phyloP scores from a whole-genome alignment of 768 basidiomycete species.

The Hypholoma sublateritium region DNA sequence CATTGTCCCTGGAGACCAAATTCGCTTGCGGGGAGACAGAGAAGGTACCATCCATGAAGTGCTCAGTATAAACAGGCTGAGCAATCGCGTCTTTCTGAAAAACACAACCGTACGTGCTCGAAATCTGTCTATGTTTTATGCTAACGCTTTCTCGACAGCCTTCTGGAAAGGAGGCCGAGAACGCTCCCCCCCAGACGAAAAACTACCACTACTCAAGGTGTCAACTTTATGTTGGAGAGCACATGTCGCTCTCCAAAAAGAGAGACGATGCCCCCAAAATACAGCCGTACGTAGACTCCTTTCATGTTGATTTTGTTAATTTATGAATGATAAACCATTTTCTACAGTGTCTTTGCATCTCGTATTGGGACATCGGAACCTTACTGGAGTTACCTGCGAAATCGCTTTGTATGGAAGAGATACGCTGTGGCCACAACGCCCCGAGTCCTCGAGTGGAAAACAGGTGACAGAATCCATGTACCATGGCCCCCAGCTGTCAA shows the following conservation, averaged over 20 bases:
- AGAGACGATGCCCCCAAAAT: conserved; percentile 32
- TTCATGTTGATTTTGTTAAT: neutral
- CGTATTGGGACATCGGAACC: conserved; percentile 65
- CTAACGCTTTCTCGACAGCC: conserved; percentile 10
- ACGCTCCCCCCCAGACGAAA: conserved; percentile 38
- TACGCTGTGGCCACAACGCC: conserved; percentile 68
- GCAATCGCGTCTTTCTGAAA: conserved; percentile 64
- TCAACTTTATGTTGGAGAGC: conserved; percentile 74
- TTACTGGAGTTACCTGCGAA: conserved; percentile 52
- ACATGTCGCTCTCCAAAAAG: conserved; percentile 51
- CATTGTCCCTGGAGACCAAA: conserved; percentile 80
- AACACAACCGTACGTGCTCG: conserved; percentile 32
- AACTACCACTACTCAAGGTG: conserved; percentile 78
- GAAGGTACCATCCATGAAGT: conserved; percentile 66
- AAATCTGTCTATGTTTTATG: neutral
- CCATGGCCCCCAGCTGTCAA: conserved; percentile 68
- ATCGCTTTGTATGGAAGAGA: conserved; percentile 72
- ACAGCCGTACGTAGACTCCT: conserved; percentile 42
- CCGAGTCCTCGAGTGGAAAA: conserved; percentile 41
- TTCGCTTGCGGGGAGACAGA: conserved; percentile 68
- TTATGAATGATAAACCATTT: conserved; percentile 5
- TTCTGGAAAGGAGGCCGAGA: conserved; percentile 10
- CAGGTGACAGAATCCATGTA: conserved; percentile 43
- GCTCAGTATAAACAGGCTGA: conserved; percentile 68
- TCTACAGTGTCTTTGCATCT: conserved; percentile 70